Conservation (phyloP, 2,329 filamentous ascomycete genomes). For the Fusarium xylarioides region DNA sequence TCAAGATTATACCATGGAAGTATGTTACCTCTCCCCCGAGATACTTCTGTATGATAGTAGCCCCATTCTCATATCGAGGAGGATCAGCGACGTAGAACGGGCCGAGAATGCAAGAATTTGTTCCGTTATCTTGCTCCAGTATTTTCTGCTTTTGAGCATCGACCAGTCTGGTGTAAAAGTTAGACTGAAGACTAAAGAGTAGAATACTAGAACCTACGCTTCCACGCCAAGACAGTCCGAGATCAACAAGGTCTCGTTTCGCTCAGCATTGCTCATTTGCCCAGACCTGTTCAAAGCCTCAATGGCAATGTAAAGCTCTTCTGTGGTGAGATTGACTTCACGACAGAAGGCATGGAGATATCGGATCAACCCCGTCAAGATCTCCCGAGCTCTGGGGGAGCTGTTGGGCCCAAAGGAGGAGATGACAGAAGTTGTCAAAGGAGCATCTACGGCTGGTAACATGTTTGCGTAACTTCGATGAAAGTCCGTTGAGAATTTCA, state of each 20-base stretch:
- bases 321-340: neutral
- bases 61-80: neutral
- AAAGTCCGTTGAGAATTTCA: rapidly evolving
- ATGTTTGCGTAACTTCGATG: neutral
- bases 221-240: neutral
- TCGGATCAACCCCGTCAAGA: neutral
- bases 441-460: neutral
- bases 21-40: neutral
- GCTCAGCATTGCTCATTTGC: neutral
- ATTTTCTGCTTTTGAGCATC: neutral
- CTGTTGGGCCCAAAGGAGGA: neutral
- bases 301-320: neutral
- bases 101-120: neutral
- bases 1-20: neutral
- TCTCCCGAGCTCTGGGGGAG: neutral
- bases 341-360: neutral
- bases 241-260: neutral
- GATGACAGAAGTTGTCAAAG: neutral
- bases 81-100: neutral
- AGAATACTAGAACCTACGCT: neutral
- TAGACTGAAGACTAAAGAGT: neutral
- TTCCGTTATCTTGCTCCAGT: neutral
- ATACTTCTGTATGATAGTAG: neutral
- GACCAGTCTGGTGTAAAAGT: neutral
- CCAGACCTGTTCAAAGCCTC: neutral